These are phyloP conservation scores for Choiromyces venosus DNA, from an alignment of 495 filamentous ascomycete species.

Conservation along the genomic window DNA sequence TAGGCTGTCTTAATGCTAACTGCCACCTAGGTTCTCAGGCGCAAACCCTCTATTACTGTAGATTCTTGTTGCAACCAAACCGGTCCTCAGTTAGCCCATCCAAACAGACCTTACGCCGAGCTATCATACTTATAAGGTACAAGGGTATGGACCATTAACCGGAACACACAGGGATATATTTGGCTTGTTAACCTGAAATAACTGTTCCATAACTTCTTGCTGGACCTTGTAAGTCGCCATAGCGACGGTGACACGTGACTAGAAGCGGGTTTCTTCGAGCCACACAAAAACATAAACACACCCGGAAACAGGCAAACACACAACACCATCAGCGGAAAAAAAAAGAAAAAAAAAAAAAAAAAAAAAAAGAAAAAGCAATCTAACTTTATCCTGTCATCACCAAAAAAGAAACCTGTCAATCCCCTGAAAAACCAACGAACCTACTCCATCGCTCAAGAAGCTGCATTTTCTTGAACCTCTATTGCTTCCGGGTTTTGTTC, in stretches of 20 bases:
- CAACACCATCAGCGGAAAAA: background rate
- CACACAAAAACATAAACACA: background rate
- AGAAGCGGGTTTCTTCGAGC: background rate
- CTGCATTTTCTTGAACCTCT: background rate
- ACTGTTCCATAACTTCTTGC: too few relatives aligned
- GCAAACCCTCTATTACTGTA: too few relatives aligned
- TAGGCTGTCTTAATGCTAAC: too few relatives aligned
- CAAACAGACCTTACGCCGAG: too few relatives aligned
- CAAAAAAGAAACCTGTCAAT: background rate
- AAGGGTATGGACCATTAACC: too few relatives aligned
- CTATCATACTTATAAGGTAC: too few relatives aligned
- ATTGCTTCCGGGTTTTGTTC: background rate
- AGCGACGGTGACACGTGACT: constrained; percentile 9
- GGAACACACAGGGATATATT: too few relatives aligned
- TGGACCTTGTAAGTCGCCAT: too few relatives aligned
- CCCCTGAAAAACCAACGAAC: background rate
- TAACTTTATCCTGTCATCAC: background rate
- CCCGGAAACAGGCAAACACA: background rate
- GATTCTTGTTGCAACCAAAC: too few relatives aligned
- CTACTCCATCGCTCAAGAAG: background rate
- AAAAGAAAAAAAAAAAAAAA: constrained; percentile 8
- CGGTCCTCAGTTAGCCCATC: too few relatives aligned
- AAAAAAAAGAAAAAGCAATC: background rate
- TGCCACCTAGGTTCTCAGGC: too few relatives aligned
- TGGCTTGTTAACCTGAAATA: too few relatives aligned